Evolutionary conservation across 352 stramenopile species (phyloP).

Genomic region (Phytophthora meadii): DNA sequence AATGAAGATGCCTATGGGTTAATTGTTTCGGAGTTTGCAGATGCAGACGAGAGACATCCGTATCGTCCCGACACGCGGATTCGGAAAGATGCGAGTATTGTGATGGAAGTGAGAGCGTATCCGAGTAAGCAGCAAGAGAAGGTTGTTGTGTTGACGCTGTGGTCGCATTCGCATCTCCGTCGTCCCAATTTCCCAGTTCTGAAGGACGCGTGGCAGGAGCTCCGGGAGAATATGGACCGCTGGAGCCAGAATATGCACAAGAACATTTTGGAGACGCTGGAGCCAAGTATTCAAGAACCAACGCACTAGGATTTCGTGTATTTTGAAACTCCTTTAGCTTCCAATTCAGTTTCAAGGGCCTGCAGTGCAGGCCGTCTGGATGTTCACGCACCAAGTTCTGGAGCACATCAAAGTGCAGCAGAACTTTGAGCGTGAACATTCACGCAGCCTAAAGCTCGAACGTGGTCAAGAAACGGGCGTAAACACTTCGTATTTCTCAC

Average conservation of each 20-base stretch:
- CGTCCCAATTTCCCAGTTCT: slow-evolving; percentile 31
- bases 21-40: slow-evolving; percentile 45
- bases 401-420: no score
- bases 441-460: no score
- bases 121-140: slow-evolving; percentile 15
- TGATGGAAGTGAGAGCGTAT: slow-evolving; percentile 24
- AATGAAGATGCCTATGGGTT: slow-evolving; percentile 14
- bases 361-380: no score
- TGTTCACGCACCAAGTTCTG: no score
- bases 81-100: slow-evolving; percentile 40
- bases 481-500: no score
- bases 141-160: slow-evolving; percentile 45
- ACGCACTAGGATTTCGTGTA: no score
- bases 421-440: no score
- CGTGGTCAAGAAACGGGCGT: no score
- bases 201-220: slow-evolving; percentile 27
- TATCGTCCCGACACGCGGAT: slow-evolving; percentile 38
- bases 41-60: slow-evolving; percentile 47
- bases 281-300: slow-evolving; percentile 1
- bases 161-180: slow-evolving; percentile 38
- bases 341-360: no score
- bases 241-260: slow-evolving; percentile 51
- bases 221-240: slow-evolving; percentile 45
- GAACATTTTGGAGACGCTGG: slow-evolving; percentile 37
- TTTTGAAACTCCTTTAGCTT: no score